phyloP scores from a whole-genome alignment of 306 rosid species.

The Malus domestica region DNA sequence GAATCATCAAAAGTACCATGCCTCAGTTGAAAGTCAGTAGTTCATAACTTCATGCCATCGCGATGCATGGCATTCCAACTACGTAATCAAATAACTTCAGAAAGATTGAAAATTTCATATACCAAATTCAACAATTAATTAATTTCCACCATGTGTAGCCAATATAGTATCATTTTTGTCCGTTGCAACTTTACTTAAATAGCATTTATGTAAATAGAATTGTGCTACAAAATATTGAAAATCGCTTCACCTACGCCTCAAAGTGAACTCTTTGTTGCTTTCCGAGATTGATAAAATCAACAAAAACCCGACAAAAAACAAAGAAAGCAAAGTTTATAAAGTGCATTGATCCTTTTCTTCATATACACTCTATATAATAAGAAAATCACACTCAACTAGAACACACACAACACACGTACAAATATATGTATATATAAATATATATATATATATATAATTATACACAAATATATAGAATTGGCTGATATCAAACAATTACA shows the following conservation, averaged over 20 bases:
- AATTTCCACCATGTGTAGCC: neutral
- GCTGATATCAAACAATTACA: neutral
- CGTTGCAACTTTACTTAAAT: neutral
- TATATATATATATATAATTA: neutral
- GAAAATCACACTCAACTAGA: constrained; percentile 8
- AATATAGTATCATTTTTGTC: neutral
- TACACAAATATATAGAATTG: neutral
- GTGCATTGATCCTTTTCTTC: constrained; percentile 8
- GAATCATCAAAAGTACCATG: constrained; percentile 1
- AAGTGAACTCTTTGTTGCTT: neutral
- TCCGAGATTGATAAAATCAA: neutral
- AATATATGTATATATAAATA: neutral
- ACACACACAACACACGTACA: neutral
- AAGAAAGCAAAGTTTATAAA: neutral
- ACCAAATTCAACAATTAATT: neutral
- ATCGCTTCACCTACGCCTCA: neutral
- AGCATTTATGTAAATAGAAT: neutral
- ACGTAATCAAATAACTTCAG: neutral
- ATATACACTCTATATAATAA: neutral
- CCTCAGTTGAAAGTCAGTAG: neutral
- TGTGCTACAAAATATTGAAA: neutral
- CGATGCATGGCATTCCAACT: neutral
- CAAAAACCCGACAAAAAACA: neutral
- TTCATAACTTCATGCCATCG: constrained; percentile 1
- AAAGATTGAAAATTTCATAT: neutral